These are phyloP conservation scores for Domatiomyces globalis DNA, from an alignment of 2,329 filamentous ascomycete species.

Conservation along the genomic window DNA sequence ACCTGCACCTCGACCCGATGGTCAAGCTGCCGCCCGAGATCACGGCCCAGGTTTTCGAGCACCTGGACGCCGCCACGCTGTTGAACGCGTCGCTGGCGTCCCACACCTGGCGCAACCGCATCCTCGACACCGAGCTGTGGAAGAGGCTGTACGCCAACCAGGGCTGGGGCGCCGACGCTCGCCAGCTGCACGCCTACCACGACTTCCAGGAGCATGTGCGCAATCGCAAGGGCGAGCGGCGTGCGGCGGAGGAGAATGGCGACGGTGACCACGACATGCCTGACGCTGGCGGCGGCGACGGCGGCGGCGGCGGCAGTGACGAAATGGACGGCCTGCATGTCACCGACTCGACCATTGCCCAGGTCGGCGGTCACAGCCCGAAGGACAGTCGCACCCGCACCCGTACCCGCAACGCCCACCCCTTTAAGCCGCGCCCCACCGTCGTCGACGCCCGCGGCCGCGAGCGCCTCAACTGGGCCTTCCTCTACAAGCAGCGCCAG, in stretches of 20 bases:
- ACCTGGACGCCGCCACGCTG: conserved; percentile 67
- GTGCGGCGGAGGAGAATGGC: conserved; percentile 10
- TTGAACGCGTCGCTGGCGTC: conserved; percentile 67
- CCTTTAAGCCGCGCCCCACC: conserved; percentile 23
- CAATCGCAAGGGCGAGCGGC: not conserved
- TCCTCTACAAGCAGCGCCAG: conserved; percentile 77
- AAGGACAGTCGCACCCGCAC: not conserved
- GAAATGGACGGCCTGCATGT: conserved; percentile 12
- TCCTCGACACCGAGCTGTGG: conserved; percentile 77
- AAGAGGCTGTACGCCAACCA: conserved; percentile 67
- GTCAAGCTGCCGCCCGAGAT: conserved; percentile 76
- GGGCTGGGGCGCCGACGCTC: conserved; percentile 63
- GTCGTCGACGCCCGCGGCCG: conserved; percentile 23
- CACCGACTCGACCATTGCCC: not conserved
- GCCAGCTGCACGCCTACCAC: conserved; percentile 55
- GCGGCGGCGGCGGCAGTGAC: conserved; percentile 8
- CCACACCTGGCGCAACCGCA: conserved; percentile 64
- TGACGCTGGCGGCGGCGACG: conserved; percentile 29
- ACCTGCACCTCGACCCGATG: conserved; percentile 87
- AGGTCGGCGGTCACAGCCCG: not conserved
- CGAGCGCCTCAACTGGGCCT: conserved; percentile 71
- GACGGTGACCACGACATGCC: too few species aligned
- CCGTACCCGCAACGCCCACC: conserved; percentile 5
- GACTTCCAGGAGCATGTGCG: conserved; percentile 24
- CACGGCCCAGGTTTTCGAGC: conserved; percentile 75